Conservation (phyloP, 2,329 filamentous ascomycete species). For the Paecilomyces fulvus region DNA sequence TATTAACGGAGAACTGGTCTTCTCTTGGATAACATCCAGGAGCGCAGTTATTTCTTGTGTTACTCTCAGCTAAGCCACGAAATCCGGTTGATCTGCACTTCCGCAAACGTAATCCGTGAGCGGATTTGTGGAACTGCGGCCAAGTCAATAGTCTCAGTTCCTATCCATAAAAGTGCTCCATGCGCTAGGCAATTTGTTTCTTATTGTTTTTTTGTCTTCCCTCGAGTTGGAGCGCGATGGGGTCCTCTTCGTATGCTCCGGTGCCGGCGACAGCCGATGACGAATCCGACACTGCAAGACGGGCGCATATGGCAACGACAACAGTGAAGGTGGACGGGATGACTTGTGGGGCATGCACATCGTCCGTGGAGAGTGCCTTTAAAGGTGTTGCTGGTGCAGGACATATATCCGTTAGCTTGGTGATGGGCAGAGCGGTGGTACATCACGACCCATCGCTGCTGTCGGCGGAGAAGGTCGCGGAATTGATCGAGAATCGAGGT, state of each 20-base stretch:
- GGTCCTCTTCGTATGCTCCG: not conserved
- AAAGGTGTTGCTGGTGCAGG: conserved; percentile 71
- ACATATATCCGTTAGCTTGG: conserved; percentile 81
- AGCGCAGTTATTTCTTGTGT: not conserved
- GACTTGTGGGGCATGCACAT: conserved; percentile 86
- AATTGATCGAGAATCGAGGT: conserved; percentile 83
- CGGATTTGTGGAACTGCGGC: not conserved
- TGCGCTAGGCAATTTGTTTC: not conserved
- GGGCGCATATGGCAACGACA: conserved; percentile 71
- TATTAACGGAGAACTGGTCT: not conserved
- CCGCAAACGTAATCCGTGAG: not conserved
- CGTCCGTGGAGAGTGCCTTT: conserved; percentile 88
- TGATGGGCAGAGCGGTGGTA: conserved; percentile 92
- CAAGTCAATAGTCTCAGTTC: not conserved
- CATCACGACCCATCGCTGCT: conserved; percentile 75
- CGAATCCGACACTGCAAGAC: conserved; percentile 5
- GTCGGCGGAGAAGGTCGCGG: conserved; percentile 64
- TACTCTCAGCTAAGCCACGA: not conserved
- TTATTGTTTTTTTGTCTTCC: not conserved
- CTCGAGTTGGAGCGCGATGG: not conserved
- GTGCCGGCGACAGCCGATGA: conserved; percentile 7
- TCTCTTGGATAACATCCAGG: not conserved
- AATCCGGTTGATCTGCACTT: not conserved
- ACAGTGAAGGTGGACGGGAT: conserved; percentile 84
- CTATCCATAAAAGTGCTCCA: not conserved